Evolutionary conservation across 139 green algal genomes (phyloP).

Genomic region (Deuterostichococcus epilithicus): DNA sequence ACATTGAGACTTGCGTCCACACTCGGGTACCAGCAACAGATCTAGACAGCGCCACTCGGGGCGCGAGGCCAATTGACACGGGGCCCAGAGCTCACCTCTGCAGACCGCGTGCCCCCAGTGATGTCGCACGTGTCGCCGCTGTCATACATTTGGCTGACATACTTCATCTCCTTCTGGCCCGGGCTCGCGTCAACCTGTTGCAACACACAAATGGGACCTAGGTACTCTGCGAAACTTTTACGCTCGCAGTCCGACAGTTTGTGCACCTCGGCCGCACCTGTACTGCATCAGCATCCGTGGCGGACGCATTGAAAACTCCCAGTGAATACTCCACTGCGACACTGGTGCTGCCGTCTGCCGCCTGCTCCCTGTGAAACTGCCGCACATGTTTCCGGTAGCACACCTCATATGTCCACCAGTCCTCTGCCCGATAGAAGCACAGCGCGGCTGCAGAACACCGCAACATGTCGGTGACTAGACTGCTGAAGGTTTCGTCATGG

Average conservation of each 20-base stretch:
- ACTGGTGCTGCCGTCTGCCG: background rate
- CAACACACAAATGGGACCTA: background rate
- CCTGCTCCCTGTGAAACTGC: slow-evolving; percentile 71
- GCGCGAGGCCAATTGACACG: no score
- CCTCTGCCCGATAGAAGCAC: slow-evolving; percentile 69
- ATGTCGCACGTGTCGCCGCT: slow-evolving; percentile 64
- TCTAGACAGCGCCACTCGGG: no score
- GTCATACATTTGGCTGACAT: slow-evolving; percentile 58
- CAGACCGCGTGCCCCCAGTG: slow-evolving; percentile 35
- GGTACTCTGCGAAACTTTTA: background rate
- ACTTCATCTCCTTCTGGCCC: slow-evolving; percentile 36
- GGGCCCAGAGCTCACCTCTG: slow-evolving; percentile 60
- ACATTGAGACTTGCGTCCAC: no score
- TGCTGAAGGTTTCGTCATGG: no score
- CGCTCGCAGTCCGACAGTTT: background rate
- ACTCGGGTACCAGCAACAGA: no score
- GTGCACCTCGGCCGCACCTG: slow-evolving; percentile 22
- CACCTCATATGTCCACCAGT: slow-evolving; percentile 89
- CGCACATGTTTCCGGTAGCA: slow-evolving; percentile 73
- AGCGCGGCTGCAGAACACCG: background rate
- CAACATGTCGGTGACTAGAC: background rate
- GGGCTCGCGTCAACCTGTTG: slow-evolving; percentile 38
- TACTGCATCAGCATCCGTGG: slow-evolving; percentile 27
- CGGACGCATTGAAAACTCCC: slow-evolving; percentile 40
- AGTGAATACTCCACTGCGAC: slow-evolving; percentile 45